Evolutionary conservation across 148 eudicot species (phyloP).

Genomic region (Salicornia ramosissima): DNA sequence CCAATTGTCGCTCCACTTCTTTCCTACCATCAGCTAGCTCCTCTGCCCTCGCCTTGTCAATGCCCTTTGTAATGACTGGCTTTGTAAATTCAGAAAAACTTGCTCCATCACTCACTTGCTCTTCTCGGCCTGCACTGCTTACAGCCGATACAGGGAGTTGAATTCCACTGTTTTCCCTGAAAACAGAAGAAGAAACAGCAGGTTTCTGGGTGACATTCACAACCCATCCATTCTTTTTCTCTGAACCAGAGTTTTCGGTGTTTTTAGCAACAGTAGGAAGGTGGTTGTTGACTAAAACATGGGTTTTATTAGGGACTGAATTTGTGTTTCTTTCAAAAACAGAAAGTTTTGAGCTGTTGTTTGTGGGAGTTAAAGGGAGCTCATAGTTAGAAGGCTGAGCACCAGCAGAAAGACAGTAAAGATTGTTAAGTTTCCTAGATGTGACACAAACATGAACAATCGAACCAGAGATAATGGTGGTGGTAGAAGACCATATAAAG

Average conservation of each 20-base stretch:
- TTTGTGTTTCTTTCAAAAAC: not conserved
- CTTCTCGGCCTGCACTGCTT: not conserved
- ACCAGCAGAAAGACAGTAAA: constrained; percentile 64
- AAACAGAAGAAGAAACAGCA: not conserved
- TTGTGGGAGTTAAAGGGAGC: constrained; percentile 28
- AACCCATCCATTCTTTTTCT: not conserved
- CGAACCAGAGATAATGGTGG: constrained; percentile 55
- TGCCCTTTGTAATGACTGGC: constrained; percentile 1
- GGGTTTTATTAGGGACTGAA: not conserved
- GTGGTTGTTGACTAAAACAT: not conserved
- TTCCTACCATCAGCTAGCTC: constrained; percentile 29
- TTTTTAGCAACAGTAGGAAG: not conserved
- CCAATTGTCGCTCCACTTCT: constrained; percentile 43
- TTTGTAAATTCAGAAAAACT: not conserved
- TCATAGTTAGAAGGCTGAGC: constrained; percentile 33
- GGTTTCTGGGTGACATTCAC: not conserved
- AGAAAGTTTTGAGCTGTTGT: constrained; percentile 17
- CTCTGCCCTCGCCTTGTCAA: constrained; percentile 21
- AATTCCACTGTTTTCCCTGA: not conserved
- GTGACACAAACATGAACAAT: constrained; percentile 62
- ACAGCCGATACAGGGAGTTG: constrained; percentile 8
- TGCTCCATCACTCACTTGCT: not conserved
- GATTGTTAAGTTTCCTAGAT: constrained; percentile 56
- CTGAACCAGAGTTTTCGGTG: not conserved
- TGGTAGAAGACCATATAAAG: constrained; percentile 61